A percentile compares a stretch with the other conserved stretches of the same genome.
phyloP scores from a whole-genome alignment of 139 green algal genomes.

The Parachlorella kessleri region DNA sequence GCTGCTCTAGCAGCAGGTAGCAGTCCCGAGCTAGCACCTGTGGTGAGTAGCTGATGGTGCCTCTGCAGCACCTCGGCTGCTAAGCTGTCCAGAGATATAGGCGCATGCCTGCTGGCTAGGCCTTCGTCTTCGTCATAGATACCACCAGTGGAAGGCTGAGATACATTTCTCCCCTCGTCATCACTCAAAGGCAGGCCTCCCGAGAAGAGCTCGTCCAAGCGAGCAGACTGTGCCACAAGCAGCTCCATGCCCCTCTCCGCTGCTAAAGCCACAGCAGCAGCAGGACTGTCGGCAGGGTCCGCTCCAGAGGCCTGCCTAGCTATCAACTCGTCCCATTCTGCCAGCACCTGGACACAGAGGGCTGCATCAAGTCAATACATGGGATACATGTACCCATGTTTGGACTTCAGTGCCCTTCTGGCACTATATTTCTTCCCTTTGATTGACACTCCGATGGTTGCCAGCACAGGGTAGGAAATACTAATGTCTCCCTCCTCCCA shows the following conservation, averaged over 20 bases:
- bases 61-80: slow-evolving; percentile 12
- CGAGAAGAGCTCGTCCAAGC: not conserved
- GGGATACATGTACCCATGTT: too few relatives aligned
- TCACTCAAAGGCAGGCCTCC: not conserved
- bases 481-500: too few relatives aligned
- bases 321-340: slow-evolving; percentile 10
- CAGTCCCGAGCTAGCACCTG: not conserved
- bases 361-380: not conserved
- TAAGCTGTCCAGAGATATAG: not conserved
- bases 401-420: too few relatives aligned
- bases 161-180: too few relatives aligned
- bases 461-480: too few relatives aligned
- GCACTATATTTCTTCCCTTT: too few relatives aligned
- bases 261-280: too few relatives aligned
- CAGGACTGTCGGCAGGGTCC: not conserved
- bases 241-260: slow-evolving; percentile 24
- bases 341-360: not conserved
- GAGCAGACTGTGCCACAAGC: slow-evolving; percentile 5
- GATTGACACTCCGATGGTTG: too few relatives aligned
- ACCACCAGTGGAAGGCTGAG: slow-evolving; percentile 6
- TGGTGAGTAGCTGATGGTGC: not conserved
- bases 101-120: not conserved
- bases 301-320: not conserved
- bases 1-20: not conserved
- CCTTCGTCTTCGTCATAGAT: not conserved